Evolutionary conservation across 2,329 filamentous ascomycete species (phyloP).

Genomic region (Ambrosiella beaveri): DNA sequence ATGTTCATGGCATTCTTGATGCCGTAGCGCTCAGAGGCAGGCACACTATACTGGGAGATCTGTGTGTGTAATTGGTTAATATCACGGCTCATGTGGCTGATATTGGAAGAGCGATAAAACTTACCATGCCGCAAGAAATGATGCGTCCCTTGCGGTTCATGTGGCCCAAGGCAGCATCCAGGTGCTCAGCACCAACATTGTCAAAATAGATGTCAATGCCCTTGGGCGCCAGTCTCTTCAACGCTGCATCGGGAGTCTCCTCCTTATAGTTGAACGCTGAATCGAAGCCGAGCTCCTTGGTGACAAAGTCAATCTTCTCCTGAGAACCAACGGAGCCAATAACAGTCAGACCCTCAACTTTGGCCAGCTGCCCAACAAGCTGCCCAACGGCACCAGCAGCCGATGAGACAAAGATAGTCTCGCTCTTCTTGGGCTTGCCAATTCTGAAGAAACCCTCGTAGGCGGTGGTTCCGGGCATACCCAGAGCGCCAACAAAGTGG

Average conservation of each 20-base stretch:
- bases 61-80: constrained; percentile 11
- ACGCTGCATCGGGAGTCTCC: constrained; percentile 50
- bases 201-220: constrained; percentile 55
- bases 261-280: constrained; percentile 78
- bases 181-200: constrained; percentile 35
- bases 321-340: constrained; percentile 67
- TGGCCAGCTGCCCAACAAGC: constrained; percentile 67
- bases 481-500: constrained; percentile 55
- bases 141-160: constrained; percentile 50
- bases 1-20: constrained; percentile 48
- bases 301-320: constrained; percentile 56
- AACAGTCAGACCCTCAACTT: constrained; percentile 61
- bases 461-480: constrained; percentile 45
- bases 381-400: constrained; percentile 71
- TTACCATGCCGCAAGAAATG: constrained; percentile 43
- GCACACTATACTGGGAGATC: constrained; percentile 59
- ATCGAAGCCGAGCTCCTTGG: constrained; percentile 33
- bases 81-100: not conserved
- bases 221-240: constrained; percentile 53
- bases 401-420: constrained; percentile 67
- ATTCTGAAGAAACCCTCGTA: constrained; percentile 53
- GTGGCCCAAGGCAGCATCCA: constrained; percentile 27
- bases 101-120: constrained; percentile 14
- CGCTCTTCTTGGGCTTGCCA: constrained; percentile 43
- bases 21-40: constrained; percentile 37